Evolutionary conservation across 139 green algal species (phyloP).

Genomic region (Chlamydomonas sp.): DNA sequence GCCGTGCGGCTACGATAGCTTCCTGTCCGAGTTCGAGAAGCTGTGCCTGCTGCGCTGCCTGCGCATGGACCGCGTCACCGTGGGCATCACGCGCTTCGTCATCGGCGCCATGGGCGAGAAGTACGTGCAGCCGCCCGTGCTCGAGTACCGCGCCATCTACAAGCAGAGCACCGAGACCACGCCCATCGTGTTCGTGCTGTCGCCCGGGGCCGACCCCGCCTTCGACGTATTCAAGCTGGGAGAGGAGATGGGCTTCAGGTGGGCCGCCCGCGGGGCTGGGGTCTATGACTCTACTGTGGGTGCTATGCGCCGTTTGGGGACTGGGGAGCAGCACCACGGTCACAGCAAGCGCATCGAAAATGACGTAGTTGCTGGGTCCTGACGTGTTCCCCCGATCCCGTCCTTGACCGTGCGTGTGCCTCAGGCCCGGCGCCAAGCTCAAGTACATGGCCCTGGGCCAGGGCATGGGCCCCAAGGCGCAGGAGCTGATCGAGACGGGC

Average conservation of each 20-base stretch:
- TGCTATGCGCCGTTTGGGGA: too few species aligned
- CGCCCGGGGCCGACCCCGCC: conserved; percentile 86
- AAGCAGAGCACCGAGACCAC: conserved; percentile 74
- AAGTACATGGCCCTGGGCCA: conserved; percentile 95
- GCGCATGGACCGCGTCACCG: conserved; percentile 83
- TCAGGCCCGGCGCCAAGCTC: conserved; percentile 76
- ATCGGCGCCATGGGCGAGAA: conserved; percentile 70
- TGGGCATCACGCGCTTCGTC: conserved; percentile 81
- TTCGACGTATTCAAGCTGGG: conserved; percentile 93
- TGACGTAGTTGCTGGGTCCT: too few species aligned
- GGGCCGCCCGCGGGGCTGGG: neutral
- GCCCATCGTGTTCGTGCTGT: conserved; percentile 92
- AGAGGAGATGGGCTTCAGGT: conserved; percentile 87
- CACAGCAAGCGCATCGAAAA: too few species aligned
- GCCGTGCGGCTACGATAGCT: conserved; percentile 63
- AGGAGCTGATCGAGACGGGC: conserved; percentile 83
- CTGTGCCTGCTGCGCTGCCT: conserved; percentile 87
- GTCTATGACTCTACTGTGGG: too few species aligned
- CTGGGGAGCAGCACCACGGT: too few species aligned
- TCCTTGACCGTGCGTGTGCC: conserved; percentile 54
- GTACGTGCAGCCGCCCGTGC: conserved; percentile 78
- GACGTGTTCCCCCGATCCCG: conserved; percentile 17
- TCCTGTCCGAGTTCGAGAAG: conserved; percentile 80
- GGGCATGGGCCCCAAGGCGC: conserved; percentile 88
- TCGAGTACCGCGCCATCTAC: conserved; percentile 85